Percentiles rank a stretch among this genome's conserved stretches.
Conservation (phyloP, 441 rosid genomes). For the Croton setiger region DNA sequence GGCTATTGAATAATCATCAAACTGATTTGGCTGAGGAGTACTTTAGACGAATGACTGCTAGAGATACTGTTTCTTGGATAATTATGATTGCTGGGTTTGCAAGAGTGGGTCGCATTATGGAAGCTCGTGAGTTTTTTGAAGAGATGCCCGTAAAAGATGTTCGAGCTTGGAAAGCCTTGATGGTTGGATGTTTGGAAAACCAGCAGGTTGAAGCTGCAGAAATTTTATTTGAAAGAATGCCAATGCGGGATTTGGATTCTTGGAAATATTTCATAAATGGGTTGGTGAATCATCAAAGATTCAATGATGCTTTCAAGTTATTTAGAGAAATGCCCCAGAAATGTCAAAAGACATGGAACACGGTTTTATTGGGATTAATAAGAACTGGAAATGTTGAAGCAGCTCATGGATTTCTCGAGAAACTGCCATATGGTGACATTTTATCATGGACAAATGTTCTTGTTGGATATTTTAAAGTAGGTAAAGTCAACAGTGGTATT, state of each 20-base stretch:
- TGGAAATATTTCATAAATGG: conserved; percentile 35
- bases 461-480: conserved; percentile 36
- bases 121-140: conserved; percentile 35
- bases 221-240: conserved; percentile 25
- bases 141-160: conserved; percentile 37
- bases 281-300: conserved; percentile 23
- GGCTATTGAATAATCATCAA: conserved; percentile 25
- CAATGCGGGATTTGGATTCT: conserved; percentile 30
- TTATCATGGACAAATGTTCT: conserved; percentile 41
- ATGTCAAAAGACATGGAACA: conserved; percentile 38
- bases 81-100: conserved; percentile 39
- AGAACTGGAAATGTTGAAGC: conserved; percentile 30
- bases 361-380: conserved; percentile 27
- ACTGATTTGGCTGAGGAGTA: conserved; percentile 35
- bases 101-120: conserved; percentile 30
- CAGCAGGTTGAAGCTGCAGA: conserved; percentile 30
- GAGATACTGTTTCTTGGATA: conserved; percentile 40
- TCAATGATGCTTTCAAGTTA: conserved; percentile 22
- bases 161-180: conserved; percentile 40
- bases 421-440: conserved; percentile 26
- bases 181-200: conserved; percentile 30
- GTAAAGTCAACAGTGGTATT: conserved; percentile 27
- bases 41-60: conserved; percentile 27
- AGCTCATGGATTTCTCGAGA: conserved; percentile 37
- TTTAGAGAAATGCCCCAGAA: conserved; percentile 37